phyloP scores from a whole-genome alignment of 2,329 filamentous ascomycete species.

The Ophiostoma pallidulum region DNA sequence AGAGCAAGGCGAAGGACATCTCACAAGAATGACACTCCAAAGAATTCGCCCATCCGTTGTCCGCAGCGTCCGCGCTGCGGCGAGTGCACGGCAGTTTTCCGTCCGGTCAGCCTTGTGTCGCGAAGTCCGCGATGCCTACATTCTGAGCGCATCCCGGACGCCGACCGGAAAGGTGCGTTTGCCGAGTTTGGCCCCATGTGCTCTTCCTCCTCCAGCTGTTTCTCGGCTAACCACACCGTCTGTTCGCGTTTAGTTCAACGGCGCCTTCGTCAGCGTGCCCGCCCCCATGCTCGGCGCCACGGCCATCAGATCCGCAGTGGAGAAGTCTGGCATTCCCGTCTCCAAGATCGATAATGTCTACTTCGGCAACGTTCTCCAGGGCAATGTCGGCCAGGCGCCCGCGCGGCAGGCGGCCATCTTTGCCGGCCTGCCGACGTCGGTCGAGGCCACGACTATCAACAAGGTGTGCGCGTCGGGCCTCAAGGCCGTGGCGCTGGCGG shows the following conservation, averaged over 20 bases:
- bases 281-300: constrained; percentile 83
- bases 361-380: constrained; percentile 93
- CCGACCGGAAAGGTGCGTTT: constrained; percentile 75
- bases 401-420: constrained; percentile 86
- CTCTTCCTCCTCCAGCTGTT: background rate
- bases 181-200: too few relatives aligned
- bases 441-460: constrained; percentile 91
- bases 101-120: constrained; percentile 19
- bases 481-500: constrained; percentile 83
- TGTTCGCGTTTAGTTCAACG: constrained; percentile 67
- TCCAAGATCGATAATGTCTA: constrained; percentile 85
- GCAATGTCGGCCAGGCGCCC: constrained; percentile 75
- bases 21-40: constrained; percentile 13
- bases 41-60: constrained; percentile 8
- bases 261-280: constrained; percentile 71
- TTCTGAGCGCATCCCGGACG: constrained; percentile 80
- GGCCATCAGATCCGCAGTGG: constrained; percentile 83
- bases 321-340: constrained; percentile 73
- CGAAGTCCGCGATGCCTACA: constrained; percentile 86
- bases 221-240: too few relatives aligned
- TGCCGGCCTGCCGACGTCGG: constrained; percentile 67
- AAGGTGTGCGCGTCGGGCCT: constrained; percentile 96
- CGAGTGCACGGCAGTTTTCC: constrained; percentile 37
- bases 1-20: too few relatives aligned
- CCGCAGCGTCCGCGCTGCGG: constrained; percentile 23